Evolutionary conservation across 345 rosid species (phyloP).

Genomic region (Rhizophora mangle): DNA sequence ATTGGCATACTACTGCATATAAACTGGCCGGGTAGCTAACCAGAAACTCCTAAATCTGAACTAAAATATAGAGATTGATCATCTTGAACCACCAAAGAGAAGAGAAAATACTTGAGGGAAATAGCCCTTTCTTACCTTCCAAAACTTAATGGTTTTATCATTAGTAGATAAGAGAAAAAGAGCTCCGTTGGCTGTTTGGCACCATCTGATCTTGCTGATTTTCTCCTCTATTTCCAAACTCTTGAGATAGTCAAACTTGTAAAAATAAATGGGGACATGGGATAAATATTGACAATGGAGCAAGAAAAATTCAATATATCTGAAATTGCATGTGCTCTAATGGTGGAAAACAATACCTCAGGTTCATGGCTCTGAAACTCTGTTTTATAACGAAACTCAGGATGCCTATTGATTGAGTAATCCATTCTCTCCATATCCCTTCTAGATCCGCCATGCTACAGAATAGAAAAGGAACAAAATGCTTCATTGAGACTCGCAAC

Average conservation of each 20-base stretch:
- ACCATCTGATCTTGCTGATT: slow-evolving; percentile 99
- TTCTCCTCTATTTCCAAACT: slow-evolving; percentile 99
- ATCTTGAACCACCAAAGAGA: not conserved
- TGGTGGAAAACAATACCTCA: slow-evolving; percentile 52
- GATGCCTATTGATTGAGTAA: slow-evolving; percentile 67
- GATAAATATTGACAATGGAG: not conserved
- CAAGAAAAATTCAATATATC: slow-evolving; percentile 4
- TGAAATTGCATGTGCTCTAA: slow-evolving; percentile 15
- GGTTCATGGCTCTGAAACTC: slow-evolving; percentile 99
- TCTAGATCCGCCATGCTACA: slow-evolving; percentile 74
- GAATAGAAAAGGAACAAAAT: slow-evolving; percentile 16
- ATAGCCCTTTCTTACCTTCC: slow-evolving; percentile 67
- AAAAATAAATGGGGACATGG: slow-evolving; percentile 17
- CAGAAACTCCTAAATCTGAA: not conserved
- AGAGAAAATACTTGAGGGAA: slow-evolving; percentile 4
- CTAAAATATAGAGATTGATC: not conserved
- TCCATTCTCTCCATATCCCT: slow-evolving; percentile 76
- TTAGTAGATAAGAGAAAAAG: slow-evolving; percentile 94
- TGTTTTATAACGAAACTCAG: slow-evolving; percentile 97
- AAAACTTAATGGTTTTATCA: slow-evolving; percentile 96
- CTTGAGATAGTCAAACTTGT: slow-evolving; percentile 98
- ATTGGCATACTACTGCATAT: not conserved
- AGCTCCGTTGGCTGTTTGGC: slow-evolving; percentile 86
- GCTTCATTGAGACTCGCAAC: not conserved
- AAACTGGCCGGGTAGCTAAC: not conserved